Conservation (phyloP, 2,329 filamentous ascomycete genomes). For the Apiospora phragmitis region DNA sequence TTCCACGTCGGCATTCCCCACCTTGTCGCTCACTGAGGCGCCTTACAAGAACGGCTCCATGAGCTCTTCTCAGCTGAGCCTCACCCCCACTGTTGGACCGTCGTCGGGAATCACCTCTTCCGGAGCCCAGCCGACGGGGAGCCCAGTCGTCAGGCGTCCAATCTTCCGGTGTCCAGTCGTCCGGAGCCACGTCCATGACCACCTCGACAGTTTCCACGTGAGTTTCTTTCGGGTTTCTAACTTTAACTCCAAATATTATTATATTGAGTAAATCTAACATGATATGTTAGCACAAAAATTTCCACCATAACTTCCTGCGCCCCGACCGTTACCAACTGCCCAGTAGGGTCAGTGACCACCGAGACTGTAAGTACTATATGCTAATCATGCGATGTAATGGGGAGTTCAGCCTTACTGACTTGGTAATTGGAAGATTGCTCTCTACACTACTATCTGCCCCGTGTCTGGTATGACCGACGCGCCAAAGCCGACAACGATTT, state of each 20-base stretch:
- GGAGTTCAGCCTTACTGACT: neutral
- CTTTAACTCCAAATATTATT: no score
- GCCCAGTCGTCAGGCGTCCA: neutral
- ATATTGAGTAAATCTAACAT: no score
- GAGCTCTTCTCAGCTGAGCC: neutral
- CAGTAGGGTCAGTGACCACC: neutral
- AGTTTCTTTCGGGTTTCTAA: no score
- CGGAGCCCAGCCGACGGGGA: neutral
- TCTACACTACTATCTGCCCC: neutral
- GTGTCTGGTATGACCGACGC: neutral
- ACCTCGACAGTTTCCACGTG: neutral
- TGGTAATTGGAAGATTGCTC: neutral
- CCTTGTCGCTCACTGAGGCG: neutral
- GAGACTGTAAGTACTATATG: neutral
- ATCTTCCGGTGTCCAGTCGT: neutral
- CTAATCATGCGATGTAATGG: neutral
- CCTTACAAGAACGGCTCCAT: neutral
- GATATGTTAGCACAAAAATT: no score
- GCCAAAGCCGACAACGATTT: neutral
- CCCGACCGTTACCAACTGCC: constrained; percentile 35
- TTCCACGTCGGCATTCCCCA: neutral
- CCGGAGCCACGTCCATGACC: neutral
- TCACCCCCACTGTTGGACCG: neutral
- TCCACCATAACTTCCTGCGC: constrained; percentile 36
- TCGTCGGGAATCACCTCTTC: neutral